Conservation (phyloP, 768 basidiomycete species). For the Lactifluus hygrophoroides region DNA sequence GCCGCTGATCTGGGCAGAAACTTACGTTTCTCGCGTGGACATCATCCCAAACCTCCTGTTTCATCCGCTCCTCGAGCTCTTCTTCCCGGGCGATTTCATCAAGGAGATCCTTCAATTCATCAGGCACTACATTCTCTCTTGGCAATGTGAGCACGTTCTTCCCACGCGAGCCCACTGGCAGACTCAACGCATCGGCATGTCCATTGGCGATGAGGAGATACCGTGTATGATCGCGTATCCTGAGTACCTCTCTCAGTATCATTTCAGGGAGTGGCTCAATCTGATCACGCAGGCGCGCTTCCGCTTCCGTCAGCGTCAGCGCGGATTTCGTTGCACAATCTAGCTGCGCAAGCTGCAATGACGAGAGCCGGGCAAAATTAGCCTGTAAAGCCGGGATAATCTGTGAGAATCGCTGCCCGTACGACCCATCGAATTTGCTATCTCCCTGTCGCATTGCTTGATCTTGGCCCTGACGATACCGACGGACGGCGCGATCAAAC, state of each 20-base stretch:
- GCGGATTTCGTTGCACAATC: not conserved
- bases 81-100: constrained; percentile 34
- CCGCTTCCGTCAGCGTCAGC: constrained; percentile 6
- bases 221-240: constrained; percentile 36
- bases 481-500: constrained; percentile 18
- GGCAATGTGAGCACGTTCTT: not conserved
- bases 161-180: not conserved
- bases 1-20: not conserved
- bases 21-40: constrained; percentile 36
- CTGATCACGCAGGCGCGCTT: constrained; percentile 23
- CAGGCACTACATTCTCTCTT: constrained; percentile 17
- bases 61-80: constrained; percentile 28
- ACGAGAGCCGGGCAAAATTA: constrained; percentile 3
- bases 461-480: constrained; percentile 11
- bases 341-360: not conserved
- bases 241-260: constrained; percentile 31
- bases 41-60: constrained; percentile 37
- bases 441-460: not conserved
- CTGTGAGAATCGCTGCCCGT: not conserved
- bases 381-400: constrained; percentile 1
- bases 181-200: constrained; percentile 13
- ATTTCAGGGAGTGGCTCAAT: constrained; percentile 34
- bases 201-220: constrained; percentile 25
- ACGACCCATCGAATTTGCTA: too few relatives aligned
- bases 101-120: constrained; percentile 30